These are phyloP conservation scores for Trypanosoma avium DNA, from an alignment of 208 protist species.

Conservation along the genomic window DNA sequence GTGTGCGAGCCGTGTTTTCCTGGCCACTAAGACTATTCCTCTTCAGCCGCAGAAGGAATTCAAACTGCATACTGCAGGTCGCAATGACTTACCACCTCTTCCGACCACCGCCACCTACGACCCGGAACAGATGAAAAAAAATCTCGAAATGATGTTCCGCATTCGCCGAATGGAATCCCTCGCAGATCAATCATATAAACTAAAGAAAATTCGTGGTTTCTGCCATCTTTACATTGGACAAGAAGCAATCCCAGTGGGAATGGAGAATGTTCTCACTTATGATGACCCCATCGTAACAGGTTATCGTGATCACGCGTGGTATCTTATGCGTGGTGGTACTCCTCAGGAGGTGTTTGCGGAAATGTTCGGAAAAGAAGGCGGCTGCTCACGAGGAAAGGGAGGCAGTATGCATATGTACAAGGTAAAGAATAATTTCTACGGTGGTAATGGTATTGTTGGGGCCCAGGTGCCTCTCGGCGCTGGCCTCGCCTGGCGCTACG, in stretches of 20 bases:
- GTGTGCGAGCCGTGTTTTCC: conserved; percentile 51
- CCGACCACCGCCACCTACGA: conserved; percentile 78
- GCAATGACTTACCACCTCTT: conserved; percentile 66
- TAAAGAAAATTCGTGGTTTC: conserved; percentile 96
- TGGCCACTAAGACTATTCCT: conserved; percentile 69
- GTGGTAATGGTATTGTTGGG: conserved; percentile 99
- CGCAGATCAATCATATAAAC: conserved; percentile 96
- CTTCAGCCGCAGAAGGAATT: conserved; percentile 77
- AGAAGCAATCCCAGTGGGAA: conserved; percentile 95
- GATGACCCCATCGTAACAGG: conserved; percentile 96
- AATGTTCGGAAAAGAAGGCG: conserved; percentile 82
- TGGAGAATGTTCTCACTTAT: conserved; percentile 88
- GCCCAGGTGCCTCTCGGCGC: conserved; percentile 95
- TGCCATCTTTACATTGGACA: conserved; percentile 99
- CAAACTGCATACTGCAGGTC: conserved; percentile 65
- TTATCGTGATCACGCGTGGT: conserved; percentile 96
- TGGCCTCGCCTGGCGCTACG: conserved; percentile 93
- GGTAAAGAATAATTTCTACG: conserved; percentile 93
- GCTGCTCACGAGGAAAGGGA: conserved; percentile 94
- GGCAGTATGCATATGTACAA: conserved; percentile 99
- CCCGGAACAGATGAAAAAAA: conserved; percentile 68
- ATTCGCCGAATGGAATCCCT: conserved; percentile 95
- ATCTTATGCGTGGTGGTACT: conserved; percentile 91
- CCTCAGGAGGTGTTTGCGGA: conserved; percentile 91
- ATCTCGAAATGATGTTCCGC: conserved; percentile 87